Percentiles rank a stretch among this genome's conserved stretches.
These are phyloP conservation scores for Amoeboradix gromovi DNA, from an alignment of 371 early-diverging fungal species.

Conservation along the genomic window DNA sequence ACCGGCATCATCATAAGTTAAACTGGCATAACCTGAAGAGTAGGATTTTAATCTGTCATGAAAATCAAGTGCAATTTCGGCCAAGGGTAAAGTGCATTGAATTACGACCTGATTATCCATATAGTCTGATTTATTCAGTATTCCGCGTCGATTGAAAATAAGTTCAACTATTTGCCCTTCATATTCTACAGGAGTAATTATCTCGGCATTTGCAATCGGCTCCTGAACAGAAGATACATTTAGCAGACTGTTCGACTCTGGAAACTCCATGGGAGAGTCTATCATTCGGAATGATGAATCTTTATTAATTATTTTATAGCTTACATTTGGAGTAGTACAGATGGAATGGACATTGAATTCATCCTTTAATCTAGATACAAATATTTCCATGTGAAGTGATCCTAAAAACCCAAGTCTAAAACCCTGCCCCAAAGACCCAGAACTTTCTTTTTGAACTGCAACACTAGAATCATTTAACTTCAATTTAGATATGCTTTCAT, in stretches of 20 bases:
- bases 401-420: slow-evolving; percentile 87
- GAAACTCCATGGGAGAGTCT: slow-evolving; percentile 70
- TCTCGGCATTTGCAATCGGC: slow-evolving; percentile 65
- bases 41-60: slow-evolving; percentile 66
- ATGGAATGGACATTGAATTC: slow-evolving; percentile 73
- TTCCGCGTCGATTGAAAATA: slow-evolving; percentile 31
- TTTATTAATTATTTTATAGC: slow-evolving; percentile 33
- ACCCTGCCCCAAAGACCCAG: slow-evolving; percentile 64
- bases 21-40: slow-evolving; percentile 65
- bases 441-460: slow-evolving; percentile 49
- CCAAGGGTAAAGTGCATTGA: slow-evolving; percentile 53
- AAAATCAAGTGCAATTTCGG: slow-evolving; percentile 75
- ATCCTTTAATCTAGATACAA: slow-evolving; percentile 69
- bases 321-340: slow-evolving; percentile 71
- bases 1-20: slow-evolving; percentile 40
- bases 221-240: slow-evolving; percentile 42
- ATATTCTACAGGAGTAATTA: slow-evolving; percentile 70
- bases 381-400: slow-evolving; percentile 76
- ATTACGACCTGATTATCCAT: slow-evolving; percentile 31
- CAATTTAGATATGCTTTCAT: slow-evolving; percentile 63
- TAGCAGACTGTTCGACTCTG: slow-evolving; percentile 31
- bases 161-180: slow-evolving; percentile 64
- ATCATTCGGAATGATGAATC: slow-evolving; percentile 28
- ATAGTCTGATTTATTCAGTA: slow-evolving; percentile 37
- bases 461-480: slow-evolving; percentile 83